Base-by-base conservation (phyloP, 306 rosid genomes). In the Citrullus colocynthis region DNA sequence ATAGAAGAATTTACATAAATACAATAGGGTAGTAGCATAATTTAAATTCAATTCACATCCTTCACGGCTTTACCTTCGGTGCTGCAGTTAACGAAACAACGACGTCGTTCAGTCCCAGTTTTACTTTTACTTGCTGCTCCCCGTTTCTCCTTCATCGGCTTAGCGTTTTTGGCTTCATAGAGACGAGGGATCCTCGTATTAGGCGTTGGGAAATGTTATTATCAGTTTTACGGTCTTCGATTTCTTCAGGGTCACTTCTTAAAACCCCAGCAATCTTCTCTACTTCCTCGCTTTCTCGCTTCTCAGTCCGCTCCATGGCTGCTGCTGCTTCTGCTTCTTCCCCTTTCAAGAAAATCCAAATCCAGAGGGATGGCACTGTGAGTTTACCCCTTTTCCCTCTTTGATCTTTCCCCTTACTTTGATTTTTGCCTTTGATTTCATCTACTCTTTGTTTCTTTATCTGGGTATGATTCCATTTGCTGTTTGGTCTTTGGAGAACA, bases 331-430 rank as follows among this genome's bases (percentile, higher is more conserved):
- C 39, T 41, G 81, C 92, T 17, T 83, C 90, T 30, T 82, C 90
- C 37, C 90, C 93, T 67, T 95, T 95, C 88, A 88, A 84, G 78
- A 90, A 92, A 87, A 85, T 95, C 78, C 96, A 83, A 81, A 90
- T 94, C 81, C 91, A 87, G 67, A 85, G 96, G 69, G 96, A 87
- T 17, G 88, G 84, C 80, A 84, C 96, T 63, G 97, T 95, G 28
- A 89, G 93, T 86, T 54, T 59, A 76, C 3, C 34, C 9, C 20
- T 49, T 61, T 3, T 42, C 4, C 17, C 69, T 15, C 62, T 76
- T 37, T 30, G 1, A 57, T 36, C 48, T 13, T 51, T 2, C 13
- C 24, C 12, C 13, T 58, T 7, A 21, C 13, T 56, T n/a, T 81
- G 67, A 36, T 3, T 36, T 36, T 36, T 36, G 39, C 39, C 1